These are phyloP conservation scores for Ettlia oleoabundans DNA, from an alignment of 139 green algal genomes.

Conservation along the genomic window DNA sequence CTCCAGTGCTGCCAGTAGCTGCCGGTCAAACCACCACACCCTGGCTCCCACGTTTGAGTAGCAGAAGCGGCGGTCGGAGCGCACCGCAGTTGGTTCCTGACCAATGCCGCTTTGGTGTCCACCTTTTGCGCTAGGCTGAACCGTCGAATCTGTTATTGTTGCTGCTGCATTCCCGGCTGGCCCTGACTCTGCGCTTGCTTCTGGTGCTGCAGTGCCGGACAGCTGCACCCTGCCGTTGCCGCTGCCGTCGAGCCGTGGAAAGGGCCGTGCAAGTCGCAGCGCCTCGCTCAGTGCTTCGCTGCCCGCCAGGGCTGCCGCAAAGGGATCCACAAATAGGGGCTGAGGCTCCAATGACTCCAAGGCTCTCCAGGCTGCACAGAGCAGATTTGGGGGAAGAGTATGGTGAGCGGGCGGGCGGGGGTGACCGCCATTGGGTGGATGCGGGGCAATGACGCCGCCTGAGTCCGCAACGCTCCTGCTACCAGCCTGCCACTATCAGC, in stretches of 20 bases:
- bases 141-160: no score
- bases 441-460: not conserved
- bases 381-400: not conserved
- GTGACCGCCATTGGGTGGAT: not conserved
- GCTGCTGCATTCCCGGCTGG: no score
- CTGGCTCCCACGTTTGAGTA: slow-evolving; percentile 31
- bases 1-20: slow-evolving; percentile 20
- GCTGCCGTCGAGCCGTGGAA: not conserved
- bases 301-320: slow-evolving; percentile 31
- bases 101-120: no score
- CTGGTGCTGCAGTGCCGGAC: not conserved
- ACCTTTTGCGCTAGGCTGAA: no score
- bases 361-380: slow-evolving; percentile 29
- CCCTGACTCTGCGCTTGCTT: no score
- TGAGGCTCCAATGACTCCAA: slow-evolving; percentile 30
- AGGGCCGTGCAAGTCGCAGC: slow-evolving; percentile 1
- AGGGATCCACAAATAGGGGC: slow-evolving; percentile 23
- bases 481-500: slow-evolving; percentile 8
- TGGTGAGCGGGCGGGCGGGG: not conserved
- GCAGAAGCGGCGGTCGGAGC: slow-evolving; percentile 19
- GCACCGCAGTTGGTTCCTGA: no score
- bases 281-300: slow-evolving; percentile 6
- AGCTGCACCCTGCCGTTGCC: no score
- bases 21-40: slow-evolving; percentile 46
- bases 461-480: not conserved